Percentiles rank a stretch among this genome's conserved stretches.
Evolutionary conservation across 1,284 basidiomycete genomes (phyloP).

Genomic region (Hemileia vastatrix): DNA sequence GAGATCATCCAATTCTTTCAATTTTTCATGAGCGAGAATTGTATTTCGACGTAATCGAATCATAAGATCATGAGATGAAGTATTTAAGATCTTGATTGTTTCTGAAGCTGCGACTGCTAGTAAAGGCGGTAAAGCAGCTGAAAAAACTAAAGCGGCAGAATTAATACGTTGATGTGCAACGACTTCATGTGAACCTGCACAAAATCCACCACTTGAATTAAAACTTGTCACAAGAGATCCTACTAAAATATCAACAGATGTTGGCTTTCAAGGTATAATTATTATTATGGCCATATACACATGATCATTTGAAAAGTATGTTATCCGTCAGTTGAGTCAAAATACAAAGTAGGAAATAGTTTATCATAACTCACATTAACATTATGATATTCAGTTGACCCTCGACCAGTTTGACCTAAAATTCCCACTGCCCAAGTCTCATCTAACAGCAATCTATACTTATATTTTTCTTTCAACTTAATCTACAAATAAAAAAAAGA

Average conservation of each 20-base stretch:
- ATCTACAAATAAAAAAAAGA: slow-evolving; percentile 51
- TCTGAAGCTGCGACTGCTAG: slow-evolving; percentile 78
- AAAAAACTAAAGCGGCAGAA: slow-evolving; percentile 89
- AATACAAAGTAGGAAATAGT: neutral
- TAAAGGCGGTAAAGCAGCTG: slow-evolving; percentile 83
- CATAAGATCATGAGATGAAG: slow-evolving; percentile 46
- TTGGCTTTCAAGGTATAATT: slow-evolving; percentile 37
- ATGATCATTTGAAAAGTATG: neutral
- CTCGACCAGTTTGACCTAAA: slow-evolving; percentile 83
- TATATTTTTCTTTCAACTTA: slow-evolving; percentile 88
- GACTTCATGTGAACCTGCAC: slow-evolving; percentile 73
- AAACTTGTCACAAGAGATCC: slow-evolving; percentile 82
- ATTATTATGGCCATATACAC: slow-evolving; percentile 9
- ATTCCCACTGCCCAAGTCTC: slow-evolving; percentile 88
- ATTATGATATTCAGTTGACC: slow-evolving; percentile 85
- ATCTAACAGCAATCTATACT: slow-evolving; percentile 89
- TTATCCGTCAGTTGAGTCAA: neutral
- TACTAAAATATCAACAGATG: slow-evolving; percentile 52
- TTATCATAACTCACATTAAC: slow-evolving; percentile 57
- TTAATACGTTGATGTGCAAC: slow-evolving; percentile 97
- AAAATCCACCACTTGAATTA: slow-evolving; percentile 83
- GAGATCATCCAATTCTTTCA: neutral
- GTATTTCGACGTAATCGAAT: slow-evolving; percentile 20
- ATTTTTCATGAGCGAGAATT: slow-evolving; percentile 2
- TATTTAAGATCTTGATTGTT: slow-evolving; percentile 64